Base-by-base conservation (phyloP, 352 stramenopile genomes). In the Phytophthora nicotianae region DNA sequence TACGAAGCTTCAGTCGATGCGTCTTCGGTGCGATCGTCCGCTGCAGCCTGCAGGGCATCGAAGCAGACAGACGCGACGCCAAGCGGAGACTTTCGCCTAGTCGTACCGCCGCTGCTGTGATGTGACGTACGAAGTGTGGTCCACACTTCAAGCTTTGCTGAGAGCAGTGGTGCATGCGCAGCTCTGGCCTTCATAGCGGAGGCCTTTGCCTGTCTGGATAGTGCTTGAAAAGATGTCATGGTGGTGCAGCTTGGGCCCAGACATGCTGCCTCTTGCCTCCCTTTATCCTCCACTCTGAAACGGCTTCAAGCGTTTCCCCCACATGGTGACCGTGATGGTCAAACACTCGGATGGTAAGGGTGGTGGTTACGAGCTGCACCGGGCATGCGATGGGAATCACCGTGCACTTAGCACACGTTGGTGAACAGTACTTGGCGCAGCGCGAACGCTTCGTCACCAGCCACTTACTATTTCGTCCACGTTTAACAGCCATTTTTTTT, bases 221-320 rank as follows among this genome's bases (percentile, higher is more conserved):
- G 19, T n/a, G 19, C 17, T 46, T 23, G 40, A 43, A 11, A n/a
- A 16, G 37, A 21, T 43, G 37, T 17, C 32, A 38, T 35, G 29
- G 6, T 13, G 8, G 14, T 9, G 13, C 4, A 41, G 35, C 35
- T 32, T 26, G 35, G 38, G 35, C 35, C 10, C 38, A 50, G 52
- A 6, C 38, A 40, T 50, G 16, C 50, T 21, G 24, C 33, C 35
- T 48, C 40, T 40, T 10, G 24, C 46, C 42, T 1, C 11, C 16
- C 52, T 53, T 23, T 47, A 38, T 50, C 27, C 13, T 50, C 23
- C 40, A 45, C 24, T 48, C 16, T 24, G 43, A 62, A 61, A 54
- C 53, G 29, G 24, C 29, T 61, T 51, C 41, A 47, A 60, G 41
- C 53, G 29, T 54, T 62, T 52, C 41, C 53, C 52, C 52, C 41